Percentiles rank a stretch among this genome's conserved stretches.
phyloP scores from a whole-genome alignment of 441 rosid genomes.

The Sinapis alba region DNA sequence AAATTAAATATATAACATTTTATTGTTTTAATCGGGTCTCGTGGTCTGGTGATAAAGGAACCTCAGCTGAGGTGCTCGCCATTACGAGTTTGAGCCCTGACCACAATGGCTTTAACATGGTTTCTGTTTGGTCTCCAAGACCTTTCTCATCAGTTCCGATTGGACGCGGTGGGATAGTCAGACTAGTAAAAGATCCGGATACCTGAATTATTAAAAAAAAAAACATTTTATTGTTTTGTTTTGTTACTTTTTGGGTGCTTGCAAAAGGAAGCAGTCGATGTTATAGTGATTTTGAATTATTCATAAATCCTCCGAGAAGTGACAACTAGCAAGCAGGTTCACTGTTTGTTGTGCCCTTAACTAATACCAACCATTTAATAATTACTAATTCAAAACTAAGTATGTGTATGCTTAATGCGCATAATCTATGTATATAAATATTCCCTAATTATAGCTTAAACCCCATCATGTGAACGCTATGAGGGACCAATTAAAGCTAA shows the following conservation, averaged over 20 bases:
- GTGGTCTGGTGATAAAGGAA: too few relatives aligned
- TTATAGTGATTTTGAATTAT: neutral
- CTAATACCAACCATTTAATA: constrained; percentile 2
- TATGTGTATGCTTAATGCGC: neutral
- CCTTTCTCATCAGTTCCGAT: too few relatives aligned
- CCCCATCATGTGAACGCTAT: constrained; percentile 30
- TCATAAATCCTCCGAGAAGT: constrained; percentile 5
- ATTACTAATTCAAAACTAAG: neutral
- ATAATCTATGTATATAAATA: neutral
- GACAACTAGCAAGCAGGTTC: constrained; percentile 18
- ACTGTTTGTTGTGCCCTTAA: constrained; percentile 8
- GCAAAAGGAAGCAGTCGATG: neutral
- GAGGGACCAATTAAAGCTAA: constrained; percentile 33
- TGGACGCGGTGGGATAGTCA: too few relatives aligned
- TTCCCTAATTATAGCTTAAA: constrained; percentile 21
- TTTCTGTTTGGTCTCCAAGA: too few relatives aligned
- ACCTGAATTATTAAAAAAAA: too few relatives aligned
- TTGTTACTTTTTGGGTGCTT: neutral
- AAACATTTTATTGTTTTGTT: neutral
- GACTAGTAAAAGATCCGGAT: too few relatives aligned
- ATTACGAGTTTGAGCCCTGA: too few relatives aligned
- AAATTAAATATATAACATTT: neutral
- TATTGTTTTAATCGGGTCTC: too few relatives aligned
- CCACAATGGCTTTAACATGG: too few relatives aligned
- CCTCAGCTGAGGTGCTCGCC: too few relatives aligned